Base-by-base conservation (phyloP, 208 protist genomes). In the Trypanosoma melophagium region DNA sequence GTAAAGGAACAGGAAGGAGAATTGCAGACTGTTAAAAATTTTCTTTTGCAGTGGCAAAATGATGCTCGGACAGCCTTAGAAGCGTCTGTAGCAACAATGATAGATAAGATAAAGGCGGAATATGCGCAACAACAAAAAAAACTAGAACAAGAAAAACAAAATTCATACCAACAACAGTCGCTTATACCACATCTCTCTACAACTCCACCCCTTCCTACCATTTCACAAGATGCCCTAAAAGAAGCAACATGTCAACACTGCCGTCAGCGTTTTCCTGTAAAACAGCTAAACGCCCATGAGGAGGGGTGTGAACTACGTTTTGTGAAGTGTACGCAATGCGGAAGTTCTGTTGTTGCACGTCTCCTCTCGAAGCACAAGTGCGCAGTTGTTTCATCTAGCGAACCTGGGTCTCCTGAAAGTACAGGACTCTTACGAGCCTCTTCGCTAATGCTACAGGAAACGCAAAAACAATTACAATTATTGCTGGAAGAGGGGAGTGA, bases 401-500 rank as follows among this genome's bases (percentile, higher is more conserved):
- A 35, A 8, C 3, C 19, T 22, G 58, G 42, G 47, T 28, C 22
- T 49, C 24, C 41, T 71, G 50, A 52, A 64, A 61, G 21, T 47
- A n/a, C 60, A 55, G 72, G 69, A 38, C 68, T 55, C 31, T 49
- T 71, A 14, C 69, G 71, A 35, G 71, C 77, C 10, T 85, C 81
- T 1, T 92, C 86, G 22, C 60, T 80, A 19, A 79, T 90, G 77
- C 69, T 90, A 49, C 81, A 77, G 13, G 77, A 89, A 31, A 86
- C 87, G n/a, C 84, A 89, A 71, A 41, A 67, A 38, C 80, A 90
- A 69, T 67, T 90, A 44, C 75, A 83, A 57, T 61, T 66, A 38
- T 78, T 93, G 40, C 50, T 90, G 17, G 82, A 89, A 40, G 83
- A 85, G 13, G 76, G 78, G 9, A 74, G 63, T 59, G 53, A 53